Base-by-base conservation (phyloP, 768 basidiomycete genomes). In the Russula emetica region DNA sequence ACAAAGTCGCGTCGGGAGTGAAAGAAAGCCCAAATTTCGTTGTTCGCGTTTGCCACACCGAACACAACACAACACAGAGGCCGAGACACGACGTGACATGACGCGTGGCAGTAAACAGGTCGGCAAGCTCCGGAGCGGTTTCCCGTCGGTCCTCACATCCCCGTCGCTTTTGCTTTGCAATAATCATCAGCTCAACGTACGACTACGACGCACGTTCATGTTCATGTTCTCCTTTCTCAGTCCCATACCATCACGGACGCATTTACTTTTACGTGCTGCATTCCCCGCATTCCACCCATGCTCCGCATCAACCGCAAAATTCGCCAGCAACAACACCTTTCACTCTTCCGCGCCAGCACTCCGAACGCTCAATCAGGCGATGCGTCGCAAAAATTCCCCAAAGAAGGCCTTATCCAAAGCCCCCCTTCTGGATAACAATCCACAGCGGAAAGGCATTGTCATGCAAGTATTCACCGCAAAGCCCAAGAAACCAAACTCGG, bases 401-500 rank as follows among this genome's bases (percentile, higher is more conserved):
- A 82, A 82, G 26, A 78, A 79, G 42, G 75, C 73, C 59, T 68
- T 76, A 68, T 77, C 83, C n/a, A 84, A 80, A 69, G 87, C 95
- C 0, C 97, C 97, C 0, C 83, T 95, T 11, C 83, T 99, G 20
- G 78, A 89, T 58, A 79, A 74, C 28, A 87, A 84, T 71, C 91
- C 90, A 8, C 95, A 98, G 77, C 84, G 85, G 70, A 97, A 97
- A 72, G 97, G 92, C 53, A 94, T 99, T 64, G 92, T 92, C 74
- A 84, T 88, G 45, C 85, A 86, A 67, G 80, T 93, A 45, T 84
- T 86, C 69, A 91, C 86, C 58, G 84, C 83, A 68, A 91, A 86
- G 70, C 97, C 97, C 26, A 97, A 94, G 80, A 99, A 99, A 73
- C 97, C 97, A 67, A 99, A 99, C 76, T 98, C 96, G 13, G 95